A percentile compares a stretch with the other conserved stretches of the same genome.
Evolutionary conservation across 1,284 basidiomycete genomes (phyloP).

Genomic region (Hortiboletus rubellus): DNA sequence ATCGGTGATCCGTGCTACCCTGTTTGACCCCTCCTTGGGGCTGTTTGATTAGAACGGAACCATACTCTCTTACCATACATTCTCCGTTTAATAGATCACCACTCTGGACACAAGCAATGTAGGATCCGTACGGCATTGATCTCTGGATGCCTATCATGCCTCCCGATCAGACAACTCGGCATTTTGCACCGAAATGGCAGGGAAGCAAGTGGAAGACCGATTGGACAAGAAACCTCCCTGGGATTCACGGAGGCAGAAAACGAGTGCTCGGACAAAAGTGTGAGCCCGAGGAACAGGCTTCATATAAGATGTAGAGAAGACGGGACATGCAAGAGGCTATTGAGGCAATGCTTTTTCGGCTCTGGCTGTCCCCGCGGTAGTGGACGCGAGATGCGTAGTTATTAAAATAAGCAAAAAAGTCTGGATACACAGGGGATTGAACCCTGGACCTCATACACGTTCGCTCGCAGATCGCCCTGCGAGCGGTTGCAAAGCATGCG

Average conservation of each 20-base stretch:
- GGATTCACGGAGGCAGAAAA: not conserved
- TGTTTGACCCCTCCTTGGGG: not conserved
- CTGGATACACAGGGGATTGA: constrained; percentile 35
- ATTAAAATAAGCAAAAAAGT: constrained; percentile 1
- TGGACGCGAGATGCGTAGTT: no score
- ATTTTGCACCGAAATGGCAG: no score
- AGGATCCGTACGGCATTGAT: no score
- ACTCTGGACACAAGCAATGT: not conserved
- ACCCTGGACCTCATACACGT: constrained; percentile 34
- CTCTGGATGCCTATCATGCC: no score
- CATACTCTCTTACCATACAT: constrained; percentile 5
- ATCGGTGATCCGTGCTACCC: constrained; percentile 4
- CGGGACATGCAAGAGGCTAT: not conserved
- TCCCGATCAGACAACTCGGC: no score
- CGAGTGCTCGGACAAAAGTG: not conserved
- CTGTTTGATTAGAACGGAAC: not conserved
- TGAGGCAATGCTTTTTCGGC: not conserved
- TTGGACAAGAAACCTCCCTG: not conserved
- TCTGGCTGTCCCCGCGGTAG: no score
- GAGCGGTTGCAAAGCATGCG: constrained; percentile 33
- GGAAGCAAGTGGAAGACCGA: not conserved
- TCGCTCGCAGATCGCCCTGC: not conserved
- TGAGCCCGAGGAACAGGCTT: no score
- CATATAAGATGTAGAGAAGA: not conserved
- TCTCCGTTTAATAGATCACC: constrained; percentile 10